A percentile compares a stretch with the other conserved stretches of the same genome.
Evolutionary conservation across 2,329 filamentous ascomycete genomes (phyloP).

Genomic region (Rutstroemia sydowiana): DNA sequence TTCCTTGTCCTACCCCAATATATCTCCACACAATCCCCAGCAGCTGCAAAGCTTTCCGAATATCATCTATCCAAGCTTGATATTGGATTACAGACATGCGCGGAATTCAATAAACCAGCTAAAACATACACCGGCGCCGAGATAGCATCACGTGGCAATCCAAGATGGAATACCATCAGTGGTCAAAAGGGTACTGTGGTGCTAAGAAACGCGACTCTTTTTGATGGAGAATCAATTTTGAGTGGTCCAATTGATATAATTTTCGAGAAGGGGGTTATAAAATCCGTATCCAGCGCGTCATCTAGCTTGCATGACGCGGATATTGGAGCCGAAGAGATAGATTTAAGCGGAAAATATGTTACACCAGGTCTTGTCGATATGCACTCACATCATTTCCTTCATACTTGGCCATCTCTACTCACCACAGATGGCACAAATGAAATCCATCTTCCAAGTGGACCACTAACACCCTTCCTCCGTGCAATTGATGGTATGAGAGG

Average conservation of each 20-base stretch:
- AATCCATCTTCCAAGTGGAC: constrained; percentile 27
- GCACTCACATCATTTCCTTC: constrained; percentile 37
- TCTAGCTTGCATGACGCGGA: constrained; percentile 11
- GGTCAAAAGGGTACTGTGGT: constrained; percentile 34
- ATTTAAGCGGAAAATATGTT: constrained; percentile 34
- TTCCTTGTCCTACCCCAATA: constrained; percentile 24
- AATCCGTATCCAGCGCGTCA: constrained; percentile 24
- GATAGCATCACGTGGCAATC: constrained; percentile 29
- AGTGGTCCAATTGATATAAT: constrained; percentile 32
- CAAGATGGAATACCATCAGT: constrained; percentile 34
- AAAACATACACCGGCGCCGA: background rate
- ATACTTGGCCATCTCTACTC: constrained; percentile 30
- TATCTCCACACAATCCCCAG: constrained; percentile 15
- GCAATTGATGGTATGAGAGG: constrained; percentile 36
- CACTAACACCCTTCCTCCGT: constrained; percentile 34
- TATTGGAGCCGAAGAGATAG: constrained; percentile 19
- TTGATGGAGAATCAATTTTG: constrained; percentile 35
- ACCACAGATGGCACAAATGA: constrained; percentile 34
- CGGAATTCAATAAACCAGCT: constrained; percentile 19
- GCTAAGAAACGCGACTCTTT: constrained; percentile 36
- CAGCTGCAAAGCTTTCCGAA: constrained; percentile 15
- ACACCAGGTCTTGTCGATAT: constrained; percentile 40
- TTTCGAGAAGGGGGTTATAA: constrained; percentile 34
- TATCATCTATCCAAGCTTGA: constrained; percentile 20
- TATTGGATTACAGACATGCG: constrained; percentile 24